Evolutionary conservation across 176 grass and related monocot genomes (phyloP).

Genomic region (Oryza meyeriana): DNA sequence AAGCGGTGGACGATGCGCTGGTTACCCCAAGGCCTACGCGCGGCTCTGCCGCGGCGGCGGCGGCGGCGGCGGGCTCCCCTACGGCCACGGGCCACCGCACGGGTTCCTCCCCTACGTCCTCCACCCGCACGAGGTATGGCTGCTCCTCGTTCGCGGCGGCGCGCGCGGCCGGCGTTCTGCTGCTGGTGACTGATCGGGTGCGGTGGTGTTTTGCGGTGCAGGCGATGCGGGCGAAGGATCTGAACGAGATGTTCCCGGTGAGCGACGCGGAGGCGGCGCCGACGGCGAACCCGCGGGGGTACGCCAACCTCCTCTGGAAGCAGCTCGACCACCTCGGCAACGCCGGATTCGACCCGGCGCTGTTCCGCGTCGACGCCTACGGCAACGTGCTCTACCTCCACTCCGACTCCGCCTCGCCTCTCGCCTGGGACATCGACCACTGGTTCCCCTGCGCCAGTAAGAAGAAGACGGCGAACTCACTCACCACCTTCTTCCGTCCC

Average conservation of each 20-base stretch:
- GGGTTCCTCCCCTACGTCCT: slow-evolving; percentile 78
- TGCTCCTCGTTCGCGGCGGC: not conserved
- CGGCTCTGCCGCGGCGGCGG: slow-evolving; percentile 62
- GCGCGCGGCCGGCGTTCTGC: no score
- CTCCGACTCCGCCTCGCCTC: slow-evolving; percentile 77
- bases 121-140: slow-evolving; percentile 79
- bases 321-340: slow-evolving; percentile 97
- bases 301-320: slow-evolving; percentile 94
- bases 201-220: slow-evolving; percentile 6
- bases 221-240: slow-evolving; percentile 69
- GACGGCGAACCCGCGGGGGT: slow-evolving; percentile 72
- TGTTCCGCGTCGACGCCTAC: slow-evolving; percentile 79
- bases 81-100: slow-evolving; percentile 72
- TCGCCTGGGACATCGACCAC: slow-evolving; percentile 87
- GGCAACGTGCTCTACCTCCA: slow-evolving; percentile 94
- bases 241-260: slow-evolving; percentile 85
- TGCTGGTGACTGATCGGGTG: not conserved
- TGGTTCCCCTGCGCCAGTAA: slow-evolving; percentile 86
- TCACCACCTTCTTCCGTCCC: no score
- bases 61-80: slow-evolving; percentile 31
- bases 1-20: slow-evolving; percentile 67
- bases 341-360: slow-evolving; percentile 89
- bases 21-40: slow-evolving; percentile 83
- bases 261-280: slow-evolving; percentile 60
- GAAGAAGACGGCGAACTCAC: not conserved